Base-by-base conservation (phyloP, 805 yeast genomes). In the Saccharomycopsis oosterbeekiorum region DNA sequence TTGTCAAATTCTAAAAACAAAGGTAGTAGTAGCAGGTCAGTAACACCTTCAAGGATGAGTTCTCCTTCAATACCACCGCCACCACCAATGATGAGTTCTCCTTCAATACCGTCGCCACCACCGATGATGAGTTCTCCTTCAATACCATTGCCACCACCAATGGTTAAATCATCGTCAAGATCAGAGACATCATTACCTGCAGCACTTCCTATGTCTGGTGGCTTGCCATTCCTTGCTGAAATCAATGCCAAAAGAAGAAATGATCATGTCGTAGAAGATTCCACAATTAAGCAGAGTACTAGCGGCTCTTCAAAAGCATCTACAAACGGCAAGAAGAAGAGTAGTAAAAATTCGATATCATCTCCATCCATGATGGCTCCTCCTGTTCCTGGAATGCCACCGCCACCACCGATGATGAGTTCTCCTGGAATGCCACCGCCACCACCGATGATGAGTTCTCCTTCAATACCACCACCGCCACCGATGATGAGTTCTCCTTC, bases 191-290 rank as follows among this genome's bases (percentile, higher is more conserved):
- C n/a, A n/a, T n/a, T n/a, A n/a, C n/a, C n/a, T n/a, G n/a, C n/a
- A 40, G 41, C 69, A 1, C 61, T 67, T 4, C 65, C 70, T 2
- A 64, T 68, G 4, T 73, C 71, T 37, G 82, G 82, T 1, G 79
- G 76, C 0, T 68, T 83, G 26, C 87, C 88, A 6, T 83, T 84
- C 66, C 74, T 83, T 57, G 83, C 83, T 0, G 81, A 83, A 62
- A 83, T 84, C 57, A 81, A 82, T 63, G 76, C 79, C 47, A 81
- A 79, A 68, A 74, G 86, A 69, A 76, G 79, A 64, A 84, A 83
- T 21, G 62, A 78, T 0, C 68, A 74, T 68, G 84, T 81, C 14
- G 75, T 83, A n/a, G 83, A 77, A 14, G 69, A 69, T 4, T 61
- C 64, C 24, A 62, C 62, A 40, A 57, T 56, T 15, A 54, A 57